These are phyloP conservation scores for Populus ilicifolia DNA, from an alignment of 345 rosid species.

Conservation along the genomic window DNA sequence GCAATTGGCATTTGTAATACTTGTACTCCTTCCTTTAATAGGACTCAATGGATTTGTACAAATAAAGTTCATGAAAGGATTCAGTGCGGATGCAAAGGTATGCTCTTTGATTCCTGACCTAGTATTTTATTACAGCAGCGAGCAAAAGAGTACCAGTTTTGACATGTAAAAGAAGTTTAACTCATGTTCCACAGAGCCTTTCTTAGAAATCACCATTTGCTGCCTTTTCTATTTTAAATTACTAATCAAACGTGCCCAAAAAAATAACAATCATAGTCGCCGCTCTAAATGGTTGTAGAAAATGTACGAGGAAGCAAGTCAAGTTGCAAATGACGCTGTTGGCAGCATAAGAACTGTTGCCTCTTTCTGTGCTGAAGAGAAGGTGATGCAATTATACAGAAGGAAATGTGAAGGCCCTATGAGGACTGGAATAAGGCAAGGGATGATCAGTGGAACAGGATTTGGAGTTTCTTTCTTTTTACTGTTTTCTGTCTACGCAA, in stretches of 20 bases:
- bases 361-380: conserved; percentile 83
- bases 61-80: conserved; percentile 71
- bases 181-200: not conserved
- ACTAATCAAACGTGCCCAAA: not conserved
- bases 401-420: conserved; percentile 77
- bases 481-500: conserved; percentile 51
- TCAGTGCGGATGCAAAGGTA: conserved; percentile 78
- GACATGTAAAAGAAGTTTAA: not conserved
- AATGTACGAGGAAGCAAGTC: conserved; percentile 92
- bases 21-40: conserved; percentile 59
- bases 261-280: not conserved
- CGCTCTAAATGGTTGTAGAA: conserved; percentile 34
- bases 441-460: conserved; percentile 67
- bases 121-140: not conserved
- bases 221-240: not conserved
- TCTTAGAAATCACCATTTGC: not conserved
- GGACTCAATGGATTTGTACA: conserved; percentile 56
- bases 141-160: not conserved
- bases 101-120: not conserved
- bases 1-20: conserved; percentile 59
- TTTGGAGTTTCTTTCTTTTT: conserved; percentile 70
- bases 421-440: conserved; percentile 64
- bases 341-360: conserved; percentile 88
- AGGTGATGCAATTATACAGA: conserved; percentile 64
- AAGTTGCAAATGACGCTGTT: conserved; percentile 85